Evolutionary conservation across 495 filamentous ascomycete species (phyloP), one percentile per base, ranked within the genome.

Genomic region (Penicillium egyptiacum): DNA sequence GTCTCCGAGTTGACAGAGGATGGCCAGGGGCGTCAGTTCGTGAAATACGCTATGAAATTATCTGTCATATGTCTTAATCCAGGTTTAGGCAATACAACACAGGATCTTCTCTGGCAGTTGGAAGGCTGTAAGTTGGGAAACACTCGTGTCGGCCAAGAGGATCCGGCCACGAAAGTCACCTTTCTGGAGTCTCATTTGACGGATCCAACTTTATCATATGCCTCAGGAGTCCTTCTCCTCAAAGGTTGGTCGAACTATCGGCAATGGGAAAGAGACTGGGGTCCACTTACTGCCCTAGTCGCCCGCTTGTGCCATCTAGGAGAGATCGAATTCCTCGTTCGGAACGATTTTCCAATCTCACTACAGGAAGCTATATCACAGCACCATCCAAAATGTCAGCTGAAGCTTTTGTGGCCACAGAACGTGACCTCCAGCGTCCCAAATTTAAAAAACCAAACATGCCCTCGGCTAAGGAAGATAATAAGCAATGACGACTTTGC

Each of bases 261-360:
- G 19, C 8, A 22, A 42, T 42, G 17, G 30, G 17, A 50, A 19
- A 50, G 39, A 53, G 40, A 19, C 50, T 53, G 50, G n/a, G 14
- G 12, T 25, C 35, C 50, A 19, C 20, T 41, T 26, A 37, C 16
- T 23, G n/a, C 50, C n/a, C 50, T 53, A 39, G 28, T 53, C 14
- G 37, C 39, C 25, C 4, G 50, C 23, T 6, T 53, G 23, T 10
- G 16, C 19, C 25, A 22, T 20, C 39, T 53, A 2, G 25, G 11
- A 20, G 4, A 42, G 19, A 11, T 53, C 16, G 58, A 61, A 2
- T 41, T 61, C 19, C 44, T 56, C 28, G 16, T 43, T 1, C 26
- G 19, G 7, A 30, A 59, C 16, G 44, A 57, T 9, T 67, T 51
- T 37, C 22, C 63, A 25, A 58, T 58, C 47, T 45, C 45, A 23